Percentiles rank a stretch among this genome's conserved stretches.
Evolutionary conservation across 768 basidiomycete species (phyloP).

Genomic region (Asterophora lycoperdoides): DNA sequence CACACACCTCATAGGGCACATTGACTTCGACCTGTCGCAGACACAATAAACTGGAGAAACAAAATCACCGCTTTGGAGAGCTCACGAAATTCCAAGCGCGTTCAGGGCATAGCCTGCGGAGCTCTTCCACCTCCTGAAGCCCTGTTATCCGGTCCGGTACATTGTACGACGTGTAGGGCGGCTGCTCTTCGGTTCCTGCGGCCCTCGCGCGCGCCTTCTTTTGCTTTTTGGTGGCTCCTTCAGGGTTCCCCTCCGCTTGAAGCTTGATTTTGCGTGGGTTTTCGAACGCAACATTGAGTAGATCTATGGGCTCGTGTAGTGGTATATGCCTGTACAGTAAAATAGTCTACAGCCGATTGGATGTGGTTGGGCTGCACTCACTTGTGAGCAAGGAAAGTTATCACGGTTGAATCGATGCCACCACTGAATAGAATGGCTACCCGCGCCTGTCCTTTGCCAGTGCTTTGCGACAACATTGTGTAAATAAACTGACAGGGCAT

Average conservation of each 20-base stretch:
- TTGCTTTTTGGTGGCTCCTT: constrained; percentile 41
- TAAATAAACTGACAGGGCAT: neutral
- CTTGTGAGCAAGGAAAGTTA: constrained; percentile 79
- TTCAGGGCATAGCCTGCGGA: constrained; percentile 69
- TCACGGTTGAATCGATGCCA: constrained; percentile 86
- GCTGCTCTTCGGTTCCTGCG: constrained; percentile 15
- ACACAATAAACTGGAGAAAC: constrained; percentile 8
- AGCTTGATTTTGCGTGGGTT: constrained; percentile 77
- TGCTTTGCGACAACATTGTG: constrained; percentile 11
- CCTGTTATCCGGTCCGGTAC: constrained; percentile 92
- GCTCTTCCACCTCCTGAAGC: constrained; percentile 69
- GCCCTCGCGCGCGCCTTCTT: constrained; percentile 26
- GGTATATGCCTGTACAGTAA: constrained; percentile 57
- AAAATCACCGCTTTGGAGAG: constrained; percentile 7
- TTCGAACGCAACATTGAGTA: constrained; percentile 93
- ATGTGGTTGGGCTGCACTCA: constrained; percentile 27
- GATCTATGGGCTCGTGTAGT: constrained; percentile 76
- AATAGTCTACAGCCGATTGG: neutral
- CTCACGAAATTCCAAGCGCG: constrained; percentile 87
- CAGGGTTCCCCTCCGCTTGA: constrained; percentile 42
- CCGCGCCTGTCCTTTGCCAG: constrained; percentile 39
- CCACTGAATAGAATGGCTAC: constrained; percentile 92
- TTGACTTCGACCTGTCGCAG: constrained; percentile 70
- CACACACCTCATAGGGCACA: constrained; percentile 66
- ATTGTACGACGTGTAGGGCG: constrained; percentile 43